These are phyloP conservation scores for Lepiota subincarnata DNA, from an alignment of 768 basidiomycete species.

Conservation along the genomic window DNA sequence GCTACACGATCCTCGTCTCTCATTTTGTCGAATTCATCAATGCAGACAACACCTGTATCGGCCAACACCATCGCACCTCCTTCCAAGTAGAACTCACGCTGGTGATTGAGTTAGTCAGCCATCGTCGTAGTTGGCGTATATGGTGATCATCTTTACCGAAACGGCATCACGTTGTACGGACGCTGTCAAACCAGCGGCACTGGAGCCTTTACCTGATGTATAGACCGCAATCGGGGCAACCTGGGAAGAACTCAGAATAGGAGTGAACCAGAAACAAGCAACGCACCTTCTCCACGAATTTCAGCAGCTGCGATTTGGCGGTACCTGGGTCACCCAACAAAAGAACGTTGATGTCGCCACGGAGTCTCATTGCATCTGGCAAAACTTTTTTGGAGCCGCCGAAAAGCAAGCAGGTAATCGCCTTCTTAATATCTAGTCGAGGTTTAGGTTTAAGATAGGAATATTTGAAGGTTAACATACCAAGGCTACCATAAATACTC, in stretches of 20 bases:
- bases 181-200: conserved; percentile 97
- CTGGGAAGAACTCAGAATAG: conserved; percentile 29
- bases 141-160: conserved; percentile 51
- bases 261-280: not conserved
- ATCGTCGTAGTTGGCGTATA: not conserved
- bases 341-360: conserved; percentile 97
- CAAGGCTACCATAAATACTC: conserved; percentile 93
- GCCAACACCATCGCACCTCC: conserved; percentile 99
- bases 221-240: conserved; percentile 98
- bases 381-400: conserved; percentile 97
- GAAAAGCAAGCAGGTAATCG: conserved; percentile 92
- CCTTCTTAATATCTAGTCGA: conserved; percentile 91
- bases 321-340: conserved; percentile 97
- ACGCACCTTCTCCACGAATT: conserved; percentile 92
- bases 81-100: conserved; percentile 99
- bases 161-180: conserved; percentile 92
- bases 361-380: conserved; percentile 93
- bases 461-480: conserved; percentile 35
- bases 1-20: conserved; percentile 98
- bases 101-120: conserved; percentile 9
- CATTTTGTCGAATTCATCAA: conserved; percentile 99
- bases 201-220: conserved; percentile 97
- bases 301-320: conserved; percentile 95
- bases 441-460: conserved; percentile 2
- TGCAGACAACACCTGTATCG: conserved; percentile 97